Evolutionary conservation across 805 yeast genomes (phyloP).

Genomic region (Saccharomyces paradoxus): DNA sequence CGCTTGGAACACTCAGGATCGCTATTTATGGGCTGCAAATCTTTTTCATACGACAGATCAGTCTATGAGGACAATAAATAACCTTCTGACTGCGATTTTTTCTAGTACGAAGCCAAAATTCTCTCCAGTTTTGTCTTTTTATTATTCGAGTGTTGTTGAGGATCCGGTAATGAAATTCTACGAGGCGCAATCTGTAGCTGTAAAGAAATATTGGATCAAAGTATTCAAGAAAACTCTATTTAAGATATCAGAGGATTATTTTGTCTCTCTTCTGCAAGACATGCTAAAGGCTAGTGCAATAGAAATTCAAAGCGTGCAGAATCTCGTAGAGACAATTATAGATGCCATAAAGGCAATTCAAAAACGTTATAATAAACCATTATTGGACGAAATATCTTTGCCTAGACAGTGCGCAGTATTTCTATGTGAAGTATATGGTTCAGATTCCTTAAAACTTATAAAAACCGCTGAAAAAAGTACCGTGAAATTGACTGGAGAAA

Average conservation of each 20-base stretch:
- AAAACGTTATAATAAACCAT: constrained; percentile 50
- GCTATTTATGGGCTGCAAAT: constrained; percentile 42
- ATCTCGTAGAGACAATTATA: constrained; percentile 47
- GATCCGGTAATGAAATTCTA: constrained; percentile 33
- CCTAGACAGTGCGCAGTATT: constrained; percentile 41
- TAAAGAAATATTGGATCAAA: constrained; percentile 33
- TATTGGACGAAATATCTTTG: constrained; percentile 51
- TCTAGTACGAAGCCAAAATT: constrained; percentile 47
- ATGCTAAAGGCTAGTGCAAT: constrained; percentile 56
- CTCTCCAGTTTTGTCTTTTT: constrained; percentile 41
- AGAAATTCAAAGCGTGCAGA: constrained; percentile 46
- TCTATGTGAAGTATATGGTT: constrained; percentile 44
- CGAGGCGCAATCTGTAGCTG: constrained; percentile 12
- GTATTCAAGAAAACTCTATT: constrained; percentile 31
- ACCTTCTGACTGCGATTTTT: constrained; percentile 35
- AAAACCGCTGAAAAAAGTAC: constrained; percentile 40
- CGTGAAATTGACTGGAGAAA: constrained; percentile 23
- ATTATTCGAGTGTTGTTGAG: constrained; percentile 43
- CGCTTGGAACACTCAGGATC: constrained; percentile 40
- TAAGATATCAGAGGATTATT: constrained; percentile 37
- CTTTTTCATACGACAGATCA: constrained; percentile 40
- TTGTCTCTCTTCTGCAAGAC: constrained; percentile 35
- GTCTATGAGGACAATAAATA: constrained; percentile 39
- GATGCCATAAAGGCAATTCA: constrained; percentile 44
- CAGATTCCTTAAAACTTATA: constrained; percentile 46